Evolutionary conservation across 305 asterid species (phyloP), one percentile per base, ranked within the genome.

Genomic region (Rubia balearica): DNA sequence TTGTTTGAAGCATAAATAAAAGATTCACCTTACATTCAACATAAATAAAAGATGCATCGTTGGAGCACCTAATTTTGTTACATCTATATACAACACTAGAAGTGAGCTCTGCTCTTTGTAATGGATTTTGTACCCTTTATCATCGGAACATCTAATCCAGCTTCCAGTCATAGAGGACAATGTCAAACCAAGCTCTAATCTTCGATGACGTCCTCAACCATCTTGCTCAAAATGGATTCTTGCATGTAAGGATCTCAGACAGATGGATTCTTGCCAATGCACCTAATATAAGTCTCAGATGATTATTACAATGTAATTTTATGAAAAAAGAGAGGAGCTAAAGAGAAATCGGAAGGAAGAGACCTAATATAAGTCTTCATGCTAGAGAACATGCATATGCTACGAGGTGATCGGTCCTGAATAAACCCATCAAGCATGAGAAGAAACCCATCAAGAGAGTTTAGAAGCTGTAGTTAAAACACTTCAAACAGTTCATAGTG

Each of bases 101-200:
- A 71, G 70, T 71, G 76, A 75, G 72, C 81, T 77, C 82, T 76
- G 74, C 75, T 77, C 81, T 75, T 72, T 71, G 71, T 69, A 74
- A 82, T 75, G 81, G 78, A 78, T 79, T 73, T 81, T 66, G 70
- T 74, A 80, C 62, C 73, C 73, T 79, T 33, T 77, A 69, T 79
- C 83, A 75, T 55, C 74, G 80, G 79, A 72, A 77, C 67, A 73
- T 75, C 81, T 65, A 79, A 76, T 85, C 79, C 80, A 83, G 82
- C 87, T 77, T 75, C 74, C 70, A 62, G 68, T 45, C 51, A 36
- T 45, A 61, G 81, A 76, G n/a, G 72, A 68, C 67, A 71, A 45
- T 59, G 66, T 57, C 73, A 17, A 70, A 70, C 53, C 33, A 42
- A 73, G 73, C 76, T 76, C 77, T 75, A 65, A 65, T 78, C 74